Conservation (phyloP, 2,329 filamentous ascomycete species). For the Phialophora verrucosa region DNA sequence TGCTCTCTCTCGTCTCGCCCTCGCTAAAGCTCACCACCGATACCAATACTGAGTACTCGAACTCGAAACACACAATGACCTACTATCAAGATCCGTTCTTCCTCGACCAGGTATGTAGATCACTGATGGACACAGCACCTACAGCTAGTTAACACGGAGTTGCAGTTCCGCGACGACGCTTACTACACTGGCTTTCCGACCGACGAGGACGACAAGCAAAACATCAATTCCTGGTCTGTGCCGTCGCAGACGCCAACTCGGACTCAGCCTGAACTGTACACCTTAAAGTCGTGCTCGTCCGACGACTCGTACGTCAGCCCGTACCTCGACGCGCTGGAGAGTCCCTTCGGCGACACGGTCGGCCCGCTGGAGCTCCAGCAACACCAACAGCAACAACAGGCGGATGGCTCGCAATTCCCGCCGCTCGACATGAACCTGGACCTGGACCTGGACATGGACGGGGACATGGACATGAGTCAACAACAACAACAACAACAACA, state of each 20-base stretch:
- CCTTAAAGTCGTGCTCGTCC: neutral
- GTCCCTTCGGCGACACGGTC: slow-evolving; percentile 1
- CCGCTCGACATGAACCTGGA: neutral
- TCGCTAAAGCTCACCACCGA: neutral
- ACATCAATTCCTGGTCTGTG: neutral
- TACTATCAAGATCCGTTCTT: slow-evolving; percentile 15
- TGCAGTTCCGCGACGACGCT: slow-evolving; percentile 5
- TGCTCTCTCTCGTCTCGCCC: neutral
- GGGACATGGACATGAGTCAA: neutral
- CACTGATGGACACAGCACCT: neutral
- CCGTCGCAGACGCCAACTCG: neutral
- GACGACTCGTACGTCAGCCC: slow-evolving; percentile 14
- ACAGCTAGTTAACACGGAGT: neutral
- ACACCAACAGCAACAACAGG: neutral
- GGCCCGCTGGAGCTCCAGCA: slow-evolving; percentile 1
- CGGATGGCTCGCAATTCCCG: neutral
- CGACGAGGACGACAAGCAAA: neutral
- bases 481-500: neutral
- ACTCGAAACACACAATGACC: slow-evolving; percentile 4
- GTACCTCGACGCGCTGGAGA: slow-evolving; percentile 8
- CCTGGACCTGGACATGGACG: neutral
- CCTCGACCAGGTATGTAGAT: slow-evolving; percentile 7
- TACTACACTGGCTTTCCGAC: slow-evolving; percentile 6
- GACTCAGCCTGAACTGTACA: neutral
- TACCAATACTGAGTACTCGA: neutral